These are phyloP conservation scores for Seiridium cupressi DNA, from an alignment of 2,329 filamentous ascomycete species.

Conservation along the genomic window DNA sequence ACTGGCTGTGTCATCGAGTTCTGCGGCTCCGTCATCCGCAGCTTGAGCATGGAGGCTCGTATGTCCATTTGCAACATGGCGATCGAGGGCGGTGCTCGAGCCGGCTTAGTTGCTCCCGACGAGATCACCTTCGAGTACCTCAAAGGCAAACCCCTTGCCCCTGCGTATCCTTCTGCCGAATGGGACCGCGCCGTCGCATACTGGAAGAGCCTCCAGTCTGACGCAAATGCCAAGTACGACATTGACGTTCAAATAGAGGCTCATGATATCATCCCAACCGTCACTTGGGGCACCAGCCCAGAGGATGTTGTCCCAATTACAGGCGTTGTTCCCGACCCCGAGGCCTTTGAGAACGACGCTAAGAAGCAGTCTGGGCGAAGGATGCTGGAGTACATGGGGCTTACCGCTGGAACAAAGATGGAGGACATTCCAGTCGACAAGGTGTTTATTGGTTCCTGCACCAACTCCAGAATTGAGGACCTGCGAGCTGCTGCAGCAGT, in stretches of 20 bases:
- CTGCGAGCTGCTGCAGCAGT: conserved; percentile 82
- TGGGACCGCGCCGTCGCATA: conserved; percentile 88
- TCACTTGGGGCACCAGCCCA: conserved; percentile 96
- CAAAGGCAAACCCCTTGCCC: conserved; percentile 84
- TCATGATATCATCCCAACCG: conserved; percentile 89
- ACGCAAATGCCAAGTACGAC: conserved; percentile 87
- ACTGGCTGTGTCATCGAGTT: conserved; percentile 96
- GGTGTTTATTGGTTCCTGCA: conserved; percentile 97
- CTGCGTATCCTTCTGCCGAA: conserved; percentile 77
- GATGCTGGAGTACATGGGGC: conserved; percentile 94
- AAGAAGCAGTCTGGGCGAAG: conserved; percentile 79
- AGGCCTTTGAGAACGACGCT: conserved; percentile 75
- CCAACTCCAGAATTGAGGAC: conserved; percentile 96
- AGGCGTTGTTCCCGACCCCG: conserved; percentile 83
- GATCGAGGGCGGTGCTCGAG: conserved; percentile 91
- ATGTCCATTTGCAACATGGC: conserved; percentile 99
- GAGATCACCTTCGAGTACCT: conserved; percentile 94
- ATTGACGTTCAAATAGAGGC: conserved; percentile 84
- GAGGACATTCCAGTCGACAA: conserved; percentile 92
- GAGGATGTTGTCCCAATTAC: conserved; percentile 96
- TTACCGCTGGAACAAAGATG: conserved; percentile 82
- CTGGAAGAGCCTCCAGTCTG: conserved; percentile 84
- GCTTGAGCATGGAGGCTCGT: conserved; percentile 89
- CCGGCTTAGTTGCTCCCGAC: conserved; percentile 95
- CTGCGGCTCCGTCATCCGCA: conserved; percentile 88